Evolutionary conservation across 2,329 filamentous ascomycete species (phyloP).

Genomic region (Acephala macrosclerotiorum): DNA sequence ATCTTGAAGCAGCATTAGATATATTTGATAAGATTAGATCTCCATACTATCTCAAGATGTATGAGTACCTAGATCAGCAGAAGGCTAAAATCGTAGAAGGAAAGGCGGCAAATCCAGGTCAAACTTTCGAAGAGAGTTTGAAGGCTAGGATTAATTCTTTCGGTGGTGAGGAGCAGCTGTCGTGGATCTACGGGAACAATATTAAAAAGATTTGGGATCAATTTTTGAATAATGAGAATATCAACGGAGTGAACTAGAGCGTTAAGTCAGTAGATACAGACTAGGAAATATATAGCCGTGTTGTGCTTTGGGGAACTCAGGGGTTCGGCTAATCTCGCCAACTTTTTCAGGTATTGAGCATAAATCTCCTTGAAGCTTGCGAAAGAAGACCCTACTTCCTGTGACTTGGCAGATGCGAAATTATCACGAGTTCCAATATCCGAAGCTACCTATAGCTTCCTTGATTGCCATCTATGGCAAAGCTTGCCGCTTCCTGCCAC

Average conservation of each 20-base stretch:
- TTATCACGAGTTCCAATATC: too few species aligned
- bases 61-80: slow-evolving; percentile 43
- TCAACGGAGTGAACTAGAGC: neutral
- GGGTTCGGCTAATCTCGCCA: too few species aligned
- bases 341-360: too few species aligned
- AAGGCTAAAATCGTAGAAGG: slow-evolving; percentile 28
- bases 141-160: slow-evolving; percentile 43
- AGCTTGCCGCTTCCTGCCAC: too few species aligned
- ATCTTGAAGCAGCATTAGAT: slow-evolving; percentile 42
- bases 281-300: neutral
- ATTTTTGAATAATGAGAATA: neutral
- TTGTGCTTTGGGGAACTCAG: neutral
- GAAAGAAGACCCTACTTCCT: too few species aligned
- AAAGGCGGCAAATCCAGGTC: slow-evolving; percentile 34
- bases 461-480: too few species aligned
- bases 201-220: slow-evolving; percentile 48
- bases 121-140: slow-evolving; percentile 42
- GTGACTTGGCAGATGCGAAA: too few species aligned
- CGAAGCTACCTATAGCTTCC: too few species aligned
- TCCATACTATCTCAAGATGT: slow-evolving; percentile 52
- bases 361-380: too few species aligned
- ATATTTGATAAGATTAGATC: slow-evolving; percentile 50
- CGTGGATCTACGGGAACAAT: slow-evolving; percentile 52
- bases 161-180: slow-evolving; percentile 43
- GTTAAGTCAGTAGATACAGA: neutral